These are phyloP conservation scores for Tricholoma saponaceum DNA, from an alignment of 768 basidiomycete genomes.

Conservation along the genomic window DNA sequence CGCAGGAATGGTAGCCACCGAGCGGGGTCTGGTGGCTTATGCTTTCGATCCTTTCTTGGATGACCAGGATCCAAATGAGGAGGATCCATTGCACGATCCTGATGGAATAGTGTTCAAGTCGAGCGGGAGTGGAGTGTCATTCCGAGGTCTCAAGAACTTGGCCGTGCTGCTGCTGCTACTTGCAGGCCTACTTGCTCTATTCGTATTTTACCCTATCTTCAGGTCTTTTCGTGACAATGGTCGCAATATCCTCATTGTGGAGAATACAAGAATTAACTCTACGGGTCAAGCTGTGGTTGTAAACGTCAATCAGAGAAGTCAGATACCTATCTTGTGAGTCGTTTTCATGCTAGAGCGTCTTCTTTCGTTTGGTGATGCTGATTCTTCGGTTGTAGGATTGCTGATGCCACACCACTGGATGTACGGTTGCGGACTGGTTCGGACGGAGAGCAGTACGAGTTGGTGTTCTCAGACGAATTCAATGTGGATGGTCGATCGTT, in stretches of 20 bases:
- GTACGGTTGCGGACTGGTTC: conserved; percentile 28
- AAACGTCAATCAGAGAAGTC: not conserved
- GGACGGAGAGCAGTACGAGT: conserved; percentile 48
- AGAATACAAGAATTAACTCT: conserved; percentile 57
- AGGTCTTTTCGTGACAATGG: conserved; percentile 35
- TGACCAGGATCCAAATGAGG: conserved; percentile 43
- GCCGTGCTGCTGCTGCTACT: conserved; percentile 59
- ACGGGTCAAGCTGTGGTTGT: conserved; percentile 34
- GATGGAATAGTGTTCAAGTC: conserved; percentile 20
- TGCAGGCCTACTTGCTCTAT: conserved; percentile 55
- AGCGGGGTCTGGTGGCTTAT: conserved; percentile 50
- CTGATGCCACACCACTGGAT: conserved; percentile 13
- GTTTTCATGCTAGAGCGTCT: not conserved
- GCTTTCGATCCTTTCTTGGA: conserved; percentile 52
- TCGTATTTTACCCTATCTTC: conserved; percentile 74
- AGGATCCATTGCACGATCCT: conserved; percentile 59
- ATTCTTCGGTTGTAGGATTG: conserved; percentile 1
- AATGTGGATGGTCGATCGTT: conserved; percentile 48
- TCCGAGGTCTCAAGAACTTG: conserved; percentile 51
- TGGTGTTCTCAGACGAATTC: conserved; percentile 66
- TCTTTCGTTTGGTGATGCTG: not conserved
- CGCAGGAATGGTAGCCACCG: conserved; percentile 18
- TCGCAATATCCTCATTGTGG: conserved; percentile 39
- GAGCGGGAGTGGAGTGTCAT: conserved; percentile 16
- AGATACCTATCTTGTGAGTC: conserved; percentile 7